These are phyloP conservation scores for Phytophthora boehmeriae DNA, from an alignment of 352 stramenopile genomes.

Conservation along the genomic window DNA sequence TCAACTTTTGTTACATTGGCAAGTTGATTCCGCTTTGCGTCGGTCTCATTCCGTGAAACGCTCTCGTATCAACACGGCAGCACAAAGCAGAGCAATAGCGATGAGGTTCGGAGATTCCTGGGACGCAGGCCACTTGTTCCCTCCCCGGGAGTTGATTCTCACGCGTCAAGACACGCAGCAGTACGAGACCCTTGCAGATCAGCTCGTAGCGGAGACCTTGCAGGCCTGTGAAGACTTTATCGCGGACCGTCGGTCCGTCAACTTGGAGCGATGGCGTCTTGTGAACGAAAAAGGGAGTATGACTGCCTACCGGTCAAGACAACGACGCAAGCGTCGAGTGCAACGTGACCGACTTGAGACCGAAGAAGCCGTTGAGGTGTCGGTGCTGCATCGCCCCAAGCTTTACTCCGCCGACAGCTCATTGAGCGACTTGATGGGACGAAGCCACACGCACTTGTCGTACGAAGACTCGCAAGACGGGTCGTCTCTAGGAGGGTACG, in stretches of 20 bases:
- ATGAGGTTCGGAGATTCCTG: conserved; percentile 43
- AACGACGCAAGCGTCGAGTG: conserved; percentile 5
- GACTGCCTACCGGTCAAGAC: conserved; percentile 30
- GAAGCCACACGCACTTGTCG: conserved; percentile 27
- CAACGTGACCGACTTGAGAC: conserved; percentile 19
- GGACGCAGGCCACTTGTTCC: conserved; percentile 39
- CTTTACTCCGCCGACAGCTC: conserved; percentile 37
- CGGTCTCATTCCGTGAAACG: conserved; percentile 27
- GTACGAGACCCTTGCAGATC: conserved; percentile 29
- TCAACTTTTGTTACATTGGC: conserved; percentile 28
- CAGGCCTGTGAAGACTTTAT: conserved; percentile 38
- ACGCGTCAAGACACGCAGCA: conserved; percentile 23
- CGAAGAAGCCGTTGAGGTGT: conserved; percentile 31
- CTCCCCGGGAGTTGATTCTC: conserved; percentile 31
- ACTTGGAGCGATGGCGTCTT: conserved; percentile 35
- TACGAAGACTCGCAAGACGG: conserved; percentile 22
- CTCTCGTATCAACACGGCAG: conserved; percentile 6
- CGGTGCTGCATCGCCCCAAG: conserved; percentile 32
- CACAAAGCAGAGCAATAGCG: conserved; percentile 2
- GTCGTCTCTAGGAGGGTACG: conserved; percentile 12
- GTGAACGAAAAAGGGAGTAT: conserved; percentile 34
- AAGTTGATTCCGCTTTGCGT: background rate
- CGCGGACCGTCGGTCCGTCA: conserved; percentile 14
- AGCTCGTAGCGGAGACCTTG: conserved; percentile 40
- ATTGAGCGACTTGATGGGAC: conserved; percentile 28